Base-by-base conservation (phyloP, 1,284 basidiomycete genomes). In the Tremellales sp. region DNA sequence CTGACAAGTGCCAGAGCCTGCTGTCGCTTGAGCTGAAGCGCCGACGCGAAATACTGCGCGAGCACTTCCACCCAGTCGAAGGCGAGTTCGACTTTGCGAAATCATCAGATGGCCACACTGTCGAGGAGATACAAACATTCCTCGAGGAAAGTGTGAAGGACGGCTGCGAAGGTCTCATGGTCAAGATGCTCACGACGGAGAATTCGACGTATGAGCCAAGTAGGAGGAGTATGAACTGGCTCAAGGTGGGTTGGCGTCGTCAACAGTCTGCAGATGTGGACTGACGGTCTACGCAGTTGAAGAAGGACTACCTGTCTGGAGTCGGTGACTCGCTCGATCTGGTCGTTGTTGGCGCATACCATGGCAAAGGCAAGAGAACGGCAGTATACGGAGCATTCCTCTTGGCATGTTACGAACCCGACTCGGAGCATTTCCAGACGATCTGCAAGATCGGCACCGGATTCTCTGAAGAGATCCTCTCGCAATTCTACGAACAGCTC, bases 371-470 rank as follows among this genome's bases (percentile, higher is more conserved):
- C 52, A 98, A 98, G 75, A 86, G 96, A 41, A 97, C 96, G 17
- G 87, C 89, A 67, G 87, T 93, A 29, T 97, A 97, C 68, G 93
- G 93, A 49, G 93, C 93, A 11, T 96, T 94, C 80, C 80, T 97
- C 19, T 81, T 97, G 29, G 93, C 92, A 3, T 94, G 91, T 73
- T 97, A 91, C 70, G 93, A 97, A 68, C 78, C 83, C 43, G 91
- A 96, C 61, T 80, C 84, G 6, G 91, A 96, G 71, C 86, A 88
- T 67, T 96, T 82, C 70, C 93, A 97, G 68, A 93, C 91, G 3
- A 91, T 96, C 49, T 98, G 96, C 81, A 98, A 98, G 76, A 96
- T 98, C 60, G 96, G 96, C 2, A 99, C 96, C 0, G 96, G 96
- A 0, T 98, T 99, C 76, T 88, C 86, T 46, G 96, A 99, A 62